These are phyloP conservation scores for Chimonanthus salicifolius DNA, from an alignment of 164 flowering plant species.

Conservation along the genomic window DNA sequence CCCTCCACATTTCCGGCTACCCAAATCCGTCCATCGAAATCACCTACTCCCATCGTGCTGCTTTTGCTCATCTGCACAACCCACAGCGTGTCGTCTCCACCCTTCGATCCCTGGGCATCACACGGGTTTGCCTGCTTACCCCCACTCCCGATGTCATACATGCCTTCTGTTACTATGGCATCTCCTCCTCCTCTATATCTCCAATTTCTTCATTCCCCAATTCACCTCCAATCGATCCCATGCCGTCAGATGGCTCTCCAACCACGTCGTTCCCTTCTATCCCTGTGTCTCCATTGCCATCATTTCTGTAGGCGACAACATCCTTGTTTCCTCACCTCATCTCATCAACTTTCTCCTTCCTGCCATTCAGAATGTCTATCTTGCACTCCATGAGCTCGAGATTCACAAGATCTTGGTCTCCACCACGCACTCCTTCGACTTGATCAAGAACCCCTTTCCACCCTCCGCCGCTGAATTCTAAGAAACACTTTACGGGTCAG, in stretches of 20 bases:
- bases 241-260: constrained; percentile 52
- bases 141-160: constrained; percentile 46
- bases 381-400: constrained; percentile 47
- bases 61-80: neutral
- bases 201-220: constrained; percentile 44
- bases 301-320: constrained; percentile 65
- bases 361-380: constrained; percentile 50
- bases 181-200: constrained; percentile 58
- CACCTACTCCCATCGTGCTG: neutral
- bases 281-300: constrained; percentile 55
- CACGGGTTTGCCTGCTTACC: constrained; percentile 35
- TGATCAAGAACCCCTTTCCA: constrained; percentile 53
- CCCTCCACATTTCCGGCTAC: neutral
- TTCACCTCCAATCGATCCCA: constrained; percentile 57
- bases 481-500: constrained; percentile 23
- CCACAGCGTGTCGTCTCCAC: constrained; percentile 18
- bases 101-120: constrained; percentile 27
- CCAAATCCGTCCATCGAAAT: neutral
- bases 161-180: constrained; percentile 58
- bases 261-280: constrained; percentile 61
- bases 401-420: constrained; percentile 58
- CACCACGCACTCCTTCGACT: constrained; percentile 60
- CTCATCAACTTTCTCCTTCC: constrained; percentile 38
- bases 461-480: constrained; percentile 68
- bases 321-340: constrained; percentile 22